Conservation (phyloP, 73 alveolate species). For the Paramecium sexaurelia region DNA sequence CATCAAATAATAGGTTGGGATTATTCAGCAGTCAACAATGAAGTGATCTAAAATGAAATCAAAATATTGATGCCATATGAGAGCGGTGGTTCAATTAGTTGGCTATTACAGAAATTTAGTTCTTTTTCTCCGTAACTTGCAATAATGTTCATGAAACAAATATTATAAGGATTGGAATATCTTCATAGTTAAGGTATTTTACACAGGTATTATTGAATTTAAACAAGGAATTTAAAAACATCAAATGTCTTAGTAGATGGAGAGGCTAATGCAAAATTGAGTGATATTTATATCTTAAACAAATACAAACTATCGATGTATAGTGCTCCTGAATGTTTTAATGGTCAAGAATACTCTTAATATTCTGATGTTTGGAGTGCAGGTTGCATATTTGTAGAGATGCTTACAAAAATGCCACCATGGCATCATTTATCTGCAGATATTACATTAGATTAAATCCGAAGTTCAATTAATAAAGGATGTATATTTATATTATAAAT, state of each 20-base stretch:
- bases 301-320: conserved; percentile 56
- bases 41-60: neutral
- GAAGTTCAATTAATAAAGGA: neutral
- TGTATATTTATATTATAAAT: neutral
- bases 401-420: conserved; percentile 69
- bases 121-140: neutral
- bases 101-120: neutral
- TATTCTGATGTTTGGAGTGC: conserved; percentile 90
- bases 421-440: neutral
- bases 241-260: neutral
- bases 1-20: conserved; percentile 20
- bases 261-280: neutral
- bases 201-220: neutral
- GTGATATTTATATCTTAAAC: neutral
- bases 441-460: neutral
- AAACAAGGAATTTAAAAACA: neutral
- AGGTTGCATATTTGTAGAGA: conserved; percentile 90
- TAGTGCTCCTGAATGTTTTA: conserved; percentile 86
- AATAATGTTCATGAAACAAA: neutral
- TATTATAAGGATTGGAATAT: conserved; percentile 1
- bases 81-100: neutral
- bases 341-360: conserved; percentile 67
- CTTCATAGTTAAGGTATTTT: neutral
- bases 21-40: neutral
- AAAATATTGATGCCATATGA: neutral